Percentiles rank a stretch among this genome's conserved stretches.
Evolutionary conservation across 116 monocot species (phyloP).

Genomic region (Phalaenopsis hybrid): DNA sequence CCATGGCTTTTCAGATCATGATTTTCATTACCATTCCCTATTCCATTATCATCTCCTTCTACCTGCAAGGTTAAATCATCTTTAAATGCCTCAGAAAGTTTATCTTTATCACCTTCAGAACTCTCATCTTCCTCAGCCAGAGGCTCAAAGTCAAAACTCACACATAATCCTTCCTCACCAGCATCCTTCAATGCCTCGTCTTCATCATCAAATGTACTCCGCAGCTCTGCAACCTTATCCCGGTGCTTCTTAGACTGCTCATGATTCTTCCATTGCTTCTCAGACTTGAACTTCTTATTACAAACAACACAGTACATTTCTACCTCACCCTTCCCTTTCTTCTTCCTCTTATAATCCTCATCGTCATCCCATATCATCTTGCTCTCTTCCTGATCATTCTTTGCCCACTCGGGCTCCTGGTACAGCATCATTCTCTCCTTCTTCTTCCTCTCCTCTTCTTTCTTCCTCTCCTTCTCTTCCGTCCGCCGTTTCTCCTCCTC

Average conservation of each 20-base stretch:
- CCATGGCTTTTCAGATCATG: conserved; percentile 25
- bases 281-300: conserved; percentile 92
- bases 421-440: conserved; percentile 55
- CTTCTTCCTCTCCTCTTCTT: conserved; percentile 71
- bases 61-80: conserved; percentile 14
- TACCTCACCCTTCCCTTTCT: conserved; percentile 31
- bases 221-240: conserved; percentile 73
- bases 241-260: conserved; percentile 97
- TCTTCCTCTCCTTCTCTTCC: conserved; percentile 67
- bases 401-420: conserved; percentile 75
- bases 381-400: conserved; percentile 34
- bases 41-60: conserved; percentile 17
- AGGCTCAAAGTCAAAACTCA: conserved; percentile 18
- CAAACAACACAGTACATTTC: conserved; percentile 90
- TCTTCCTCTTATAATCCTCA: conserved; percentile 23
- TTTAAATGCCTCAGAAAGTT: conserved; percentile 11
- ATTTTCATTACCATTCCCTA: conserved; percentile 14
- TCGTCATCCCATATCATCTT: conserved; percentile 15
- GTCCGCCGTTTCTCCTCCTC: conserved; percentile 65
- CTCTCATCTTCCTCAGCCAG: conserved; percentile 21
- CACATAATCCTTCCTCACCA: conserved; percentile 20
- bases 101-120: conserved; percentile 2
- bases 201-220: conserved; percentile 44
- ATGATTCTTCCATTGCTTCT: conserved; percentile 99
- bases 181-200: conserved; percentile 27